Percentiles rank a stretch among this genome's conserved stretches.
These are phyloP conservation scores for Selaginella moellendorffii DNA, from an alignment of 75 land plant genomes.

Conservation along the genomic window DNA sequence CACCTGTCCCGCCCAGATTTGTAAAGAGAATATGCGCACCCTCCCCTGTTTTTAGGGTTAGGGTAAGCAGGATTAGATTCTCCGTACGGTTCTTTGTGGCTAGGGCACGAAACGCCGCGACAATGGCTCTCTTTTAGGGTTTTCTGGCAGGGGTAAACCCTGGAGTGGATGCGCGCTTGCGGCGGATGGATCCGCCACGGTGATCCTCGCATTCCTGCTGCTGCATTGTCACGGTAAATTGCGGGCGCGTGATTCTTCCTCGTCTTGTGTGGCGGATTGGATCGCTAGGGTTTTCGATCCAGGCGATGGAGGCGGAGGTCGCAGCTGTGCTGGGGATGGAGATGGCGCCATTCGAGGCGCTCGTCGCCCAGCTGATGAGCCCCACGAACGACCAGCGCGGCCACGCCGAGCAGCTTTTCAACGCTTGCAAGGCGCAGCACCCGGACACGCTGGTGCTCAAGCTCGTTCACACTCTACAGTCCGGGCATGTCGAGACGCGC, in stretches of 20 bases:
- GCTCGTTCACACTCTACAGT: conserved; percentile 57
- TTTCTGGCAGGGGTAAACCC: not conserved
- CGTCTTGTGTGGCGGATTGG: no score
- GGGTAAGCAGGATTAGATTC: not conserved
- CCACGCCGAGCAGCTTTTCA: conserved; percentile 69
- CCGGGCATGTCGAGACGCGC: conserved; percentile 43
- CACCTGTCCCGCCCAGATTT: no score
- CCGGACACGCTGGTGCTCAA: conserved; percentile 60
- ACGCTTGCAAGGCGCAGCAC: conserved; percentile 46
- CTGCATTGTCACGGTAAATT: no score
- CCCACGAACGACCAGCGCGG: conserved; percentile 67
- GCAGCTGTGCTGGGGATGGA: conserved; percentile 20
- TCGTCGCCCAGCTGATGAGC: conserved; percentile 69
- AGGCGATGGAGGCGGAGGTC: conserved; percentile 16
- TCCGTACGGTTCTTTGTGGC: not conserved
- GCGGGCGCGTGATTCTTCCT: no score
- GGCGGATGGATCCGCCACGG: not conserved
- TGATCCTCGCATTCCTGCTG: no score
- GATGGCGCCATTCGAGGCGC: conserved; percentile 56
- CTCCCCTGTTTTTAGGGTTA: no score
- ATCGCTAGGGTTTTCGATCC: not conserved
- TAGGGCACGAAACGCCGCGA: conserved; percentile 2
- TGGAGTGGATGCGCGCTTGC: not conserved
- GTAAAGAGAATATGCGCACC: no score
- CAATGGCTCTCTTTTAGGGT: no score